Base-by-base conservation (phyloP, 2,329 filamentous ascomycete genomes). In the Pezicula radicicola region DNA sequence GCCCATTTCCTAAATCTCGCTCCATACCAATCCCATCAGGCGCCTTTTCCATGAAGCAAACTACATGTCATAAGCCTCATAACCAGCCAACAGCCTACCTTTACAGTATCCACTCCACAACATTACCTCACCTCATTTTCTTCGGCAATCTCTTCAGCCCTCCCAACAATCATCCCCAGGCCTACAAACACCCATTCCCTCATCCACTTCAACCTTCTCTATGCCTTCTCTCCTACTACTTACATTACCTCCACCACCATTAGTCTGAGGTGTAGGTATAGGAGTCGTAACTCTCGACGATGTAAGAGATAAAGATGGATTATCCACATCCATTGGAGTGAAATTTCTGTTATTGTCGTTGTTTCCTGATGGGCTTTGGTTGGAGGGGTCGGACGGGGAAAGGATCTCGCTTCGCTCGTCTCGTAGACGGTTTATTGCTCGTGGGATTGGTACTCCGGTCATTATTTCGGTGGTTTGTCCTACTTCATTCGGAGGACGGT, bases 131-230 rank as follows among this genome's bases (percentile, higher is more conserved):
- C 5, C 16, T 37, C 35, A 6, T 37, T 16, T 3, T 3, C n/a
- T 37, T 37, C 13, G 5, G 5, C 16, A 5, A 6, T 37, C 35
- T 40, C 19, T 16, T 45, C 42, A 45, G 21, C 42, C 42, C 27
- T 56, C 56, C 52, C 54, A 55, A 39, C 55, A 57, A 35, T 52
- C 52, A 44, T 55, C 53, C n/a, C 56, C 56, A 28, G 54, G 56
- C 36, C 40, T 49, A 51, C 54, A 56, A 40, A 16, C 19, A 48
- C 40, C 36, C 49, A 49, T n/a, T 12, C 25, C 27, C 33, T 37
- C 19, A 47, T 37, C 16, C 18, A 41, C 36, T 48, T 15, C 39
- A 5, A 41, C 19, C 25, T 19, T n/a, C 13, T 33, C 48, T 10
- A n/a, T 39, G 19, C 51, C 46, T 13, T 25, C 33, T n/a, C 21